phyloP scores from a whole-genome alignment of 345 rosid species.

The Sonneratia caseolaris region DNA sequence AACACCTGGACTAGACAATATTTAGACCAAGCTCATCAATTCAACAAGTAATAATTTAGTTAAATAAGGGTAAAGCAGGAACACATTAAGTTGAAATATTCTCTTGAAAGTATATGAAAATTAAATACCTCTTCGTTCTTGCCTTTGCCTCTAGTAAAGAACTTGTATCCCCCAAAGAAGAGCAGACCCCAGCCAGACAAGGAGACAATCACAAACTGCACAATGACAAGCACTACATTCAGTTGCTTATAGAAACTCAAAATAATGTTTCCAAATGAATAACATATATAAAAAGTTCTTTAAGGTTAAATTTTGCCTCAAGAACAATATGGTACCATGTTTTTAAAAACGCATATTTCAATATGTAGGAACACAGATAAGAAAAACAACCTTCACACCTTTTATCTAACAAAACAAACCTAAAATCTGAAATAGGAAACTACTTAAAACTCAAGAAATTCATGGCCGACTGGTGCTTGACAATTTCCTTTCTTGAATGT shows the following conservation, averaged over 20 bases:
- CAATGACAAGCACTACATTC: slow-evolving; percentile 7
- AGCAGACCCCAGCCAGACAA: slow-evolving; percentile 55
- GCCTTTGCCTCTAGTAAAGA: slow-evolving; percentile 39
- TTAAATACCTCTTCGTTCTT: slow-evolving; percentile 43
- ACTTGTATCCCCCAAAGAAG: slow-evolving; percentile 48
- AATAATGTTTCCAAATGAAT: not conserved
- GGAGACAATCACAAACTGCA: slow-evolving; percentile 63
- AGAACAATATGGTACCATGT: too few species aligned
- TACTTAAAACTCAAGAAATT: not conserved
- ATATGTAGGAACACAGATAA: too few species aligned
- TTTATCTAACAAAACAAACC: too few species aligned
- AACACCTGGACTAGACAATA: not conserved
- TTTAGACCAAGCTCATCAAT: too few species aligned
- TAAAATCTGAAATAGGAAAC: not conserved
- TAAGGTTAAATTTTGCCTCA: too few species aligned
- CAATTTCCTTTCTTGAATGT: not conserved
- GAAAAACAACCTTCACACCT: too few species aligned
- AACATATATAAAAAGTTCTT: too few species aligned
- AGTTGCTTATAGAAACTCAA: slow-evolving; percentile 21
- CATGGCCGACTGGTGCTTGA: not conserved
- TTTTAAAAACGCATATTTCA: too few species aligned
- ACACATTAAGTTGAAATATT: not conserved
- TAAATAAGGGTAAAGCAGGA: not conserved
- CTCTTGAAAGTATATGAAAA: not conserved
- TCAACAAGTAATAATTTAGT: too few species aligned